Percentiles rank a stretch among this genome's conserved stretches.
Conservation (phyloP, 1,284 basidiomycete species). For the Coniferiporia sulphurascens region DNA sequence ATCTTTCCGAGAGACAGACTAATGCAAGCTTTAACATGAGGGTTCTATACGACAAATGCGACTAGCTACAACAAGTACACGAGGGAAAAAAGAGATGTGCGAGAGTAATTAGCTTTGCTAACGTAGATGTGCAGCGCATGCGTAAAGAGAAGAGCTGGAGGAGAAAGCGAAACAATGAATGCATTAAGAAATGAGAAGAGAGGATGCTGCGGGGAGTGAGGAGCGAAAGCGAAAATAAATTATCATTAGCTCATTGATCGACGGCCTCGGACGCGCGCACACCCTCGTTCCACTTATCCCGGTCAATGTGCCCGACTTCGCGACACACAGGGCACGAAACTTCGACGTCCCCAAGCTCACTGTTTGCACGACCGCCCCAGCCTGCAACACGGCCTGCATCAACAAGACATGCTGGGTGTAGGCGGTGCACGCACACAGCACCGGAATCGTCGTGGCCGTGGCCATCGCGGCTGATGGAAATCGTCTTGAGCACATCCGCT, state of each 20-base stretch:
- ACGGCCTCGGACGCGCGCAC: constrained; percentile 20
- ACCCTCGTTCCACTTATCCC: constrained; percentile 57
- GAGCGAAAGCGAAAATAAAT: too few species aligned
- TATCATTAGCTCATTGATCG: background rate
- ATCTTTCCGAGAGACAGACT: too few species aligned
- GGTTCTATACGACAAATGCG: too few species aligned
- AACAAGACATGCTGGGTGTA: constrained; percentile 71
- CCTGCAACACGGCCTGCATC: constrained; percentile 64
- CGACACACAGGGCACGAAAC: constrained; percentile 68
- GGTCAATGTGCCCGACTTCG: constrained; percentile 49
- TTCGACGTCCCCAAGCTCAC: constrained; percentile 36
- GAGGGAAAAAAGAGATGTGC: too few species aligned
- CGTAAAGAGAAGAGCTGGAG: too few species aligned
- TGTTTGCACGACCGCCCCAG: constrained; percentile 30
- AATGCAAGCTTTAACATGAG: too few species aligned
- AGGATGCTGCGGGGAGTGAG: too few species aligned
- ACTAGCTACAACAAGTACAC: too few species aligned
- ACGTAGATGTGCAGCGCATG: too few species aligned
- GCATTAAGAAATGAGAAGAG: too few species aligned
- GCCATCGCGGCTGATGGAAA: constrained; percentile 35
- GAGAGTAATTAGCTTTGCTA: too few species aligned
- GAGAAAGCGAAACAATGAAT: too few species aligned
- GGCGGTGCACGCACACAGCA: constrained; percentile 52
- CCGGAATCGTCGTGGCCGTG: constrained; percentile 13
- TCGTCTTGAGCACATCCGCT: constrained; percentile 36